phyloP scores from a whole-genome alignment of 352 stramenopile genomes.

The Halophytophthora batemanensis region DNA sequence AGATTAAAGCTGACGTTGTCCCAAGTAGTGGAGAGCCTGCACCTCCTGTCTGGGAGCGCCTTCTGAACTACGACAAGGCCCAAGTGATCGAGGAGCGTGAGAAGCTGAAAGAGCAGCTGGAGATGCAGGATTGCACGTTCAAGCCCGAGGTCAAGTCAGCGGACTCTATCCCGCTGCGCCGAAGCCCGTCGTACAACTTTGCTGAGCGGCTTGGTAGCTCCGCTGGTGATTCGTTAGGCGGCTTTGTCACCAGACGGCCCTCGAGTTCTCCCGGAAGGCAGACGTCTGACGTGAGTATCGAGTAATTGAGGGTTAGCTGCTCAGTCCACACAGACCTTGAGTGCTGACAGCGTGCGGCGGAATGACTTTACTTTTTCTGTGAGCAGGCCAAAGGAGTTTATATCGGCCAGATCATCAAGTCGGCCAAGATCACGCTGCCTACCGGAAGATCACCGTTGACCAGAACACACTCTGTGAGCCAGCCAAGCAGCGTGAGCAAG shows the following conservation, averaged over 20 bases:
- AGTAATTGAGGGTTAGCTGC: not conserved
- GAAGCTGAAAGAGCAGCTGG: constrained; percentile 61
- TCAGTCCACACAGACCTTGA: no score
- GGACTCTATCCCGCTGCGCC: constrained; percentile 40
- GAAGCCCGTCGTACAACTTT: constrained; percentile 32
- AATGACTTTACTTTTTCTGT: not conserved
- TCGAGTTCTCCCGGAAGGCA: constrained; percentile 18
- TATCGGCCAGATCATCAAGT: constrained; percentile 46
- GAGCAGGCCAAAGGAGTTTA: constrained; percentile 23
- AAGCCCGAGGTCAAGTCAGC: constrained; percentile 70
- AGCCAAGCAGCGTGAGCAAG: constrained; percentile 30
- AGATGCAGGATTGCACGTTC: constrained; percentile 81
- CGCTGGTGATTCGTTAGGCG: constrained; percentile 10
- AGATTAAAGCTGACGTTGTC: constrained; percentile 42
- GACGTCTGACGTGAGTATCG: constrained; percentile 20
- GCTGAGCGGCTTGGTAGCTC: constrained; percentile 41
- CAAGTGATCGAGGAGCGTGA: constrained; percentile 78
- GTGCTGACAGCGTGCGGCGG: constrained; percentile 8
- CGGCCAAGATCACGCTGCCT: constrained; percentile 28
- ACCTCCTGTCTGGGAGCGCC: constrained; percentile 68
- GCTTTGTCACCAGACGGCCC: constrained; percentile 22
- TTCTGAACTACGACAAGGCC: constrained; percentile 75
- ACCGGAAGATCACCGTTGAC: constrained; percentile 15
- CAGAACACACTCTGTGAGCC: constrained; percentile 19
- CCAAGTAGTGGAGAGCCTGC: constrained; percentile 30